Conservation (phyloP, 177 flowering plant genomes). For the Vitis hybrid region DNA sequence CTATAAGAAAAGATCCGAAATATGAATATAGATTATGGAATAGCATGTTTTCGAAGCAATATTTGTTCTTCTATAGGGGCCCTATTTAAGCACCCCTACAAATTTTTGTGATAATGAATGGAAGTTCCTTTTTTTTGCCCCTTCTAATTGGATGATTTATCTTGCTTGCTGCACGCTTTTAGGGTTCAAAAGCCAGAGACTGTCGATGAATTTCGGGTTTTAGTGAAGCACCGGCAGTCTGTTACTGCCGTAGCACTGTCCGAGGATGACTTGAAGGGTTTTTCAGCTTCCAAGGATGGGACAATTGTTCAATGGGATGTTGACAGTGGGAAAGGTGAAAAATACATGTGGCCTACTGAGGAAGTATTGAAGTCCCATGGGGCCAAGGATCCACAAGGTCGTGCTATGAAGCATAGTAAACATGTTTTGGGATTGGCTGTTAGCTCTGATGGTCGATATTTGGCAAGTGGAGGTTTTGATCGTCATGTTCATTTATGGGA, state of each 20-base stretch:
- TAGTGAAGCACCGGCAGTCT: constrained; percentile 76
- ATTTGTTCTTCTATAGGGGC: background rate
- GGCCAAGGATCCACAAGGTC: constrained; percentile 63
- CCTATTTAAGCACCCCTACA: background rate
- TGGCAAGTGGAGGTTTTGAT: constrained; percentile 93
- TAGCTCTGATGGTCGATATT: constrained; percentile 87
- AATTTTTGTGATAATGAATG: background rate
- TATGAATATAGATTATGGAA: background rate
- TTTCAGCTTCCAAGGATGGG: constrained; percentile 99
- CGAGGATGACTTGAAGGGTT: constrained; percentile 79
- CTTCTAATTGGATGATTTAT: background rate
- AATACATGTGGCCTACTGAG: constrained; percentile 76
- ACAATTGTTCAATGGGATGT: constrained; percentile 87
- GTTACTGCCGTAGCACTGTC: constrained; percentile 84
- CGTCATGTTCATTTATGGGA: constrained; percentile 99
- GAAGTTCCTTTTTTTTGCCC: background rate
- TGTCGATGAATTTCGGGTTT: constrained; percentile 46
- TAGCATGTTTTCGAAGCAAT: background rate
- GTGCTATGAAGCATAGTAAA: constrained; percentile 63
- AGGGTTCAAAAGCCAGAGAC: constrained; percentile 72
- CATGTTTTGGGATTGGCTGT: constrained; percentile 66
- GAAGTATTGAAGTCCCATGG: constrained; percentile 73
- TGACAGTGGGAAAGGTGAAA: constrained; percentile 69
- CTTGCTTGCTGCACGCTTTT: background rate
- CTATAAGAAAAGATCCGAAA: too few species aligned